Base-by-base conservation (phyloP, 2,329 filamentous ascomycete species). In the Hymenoscyphus scutula region DNA sequence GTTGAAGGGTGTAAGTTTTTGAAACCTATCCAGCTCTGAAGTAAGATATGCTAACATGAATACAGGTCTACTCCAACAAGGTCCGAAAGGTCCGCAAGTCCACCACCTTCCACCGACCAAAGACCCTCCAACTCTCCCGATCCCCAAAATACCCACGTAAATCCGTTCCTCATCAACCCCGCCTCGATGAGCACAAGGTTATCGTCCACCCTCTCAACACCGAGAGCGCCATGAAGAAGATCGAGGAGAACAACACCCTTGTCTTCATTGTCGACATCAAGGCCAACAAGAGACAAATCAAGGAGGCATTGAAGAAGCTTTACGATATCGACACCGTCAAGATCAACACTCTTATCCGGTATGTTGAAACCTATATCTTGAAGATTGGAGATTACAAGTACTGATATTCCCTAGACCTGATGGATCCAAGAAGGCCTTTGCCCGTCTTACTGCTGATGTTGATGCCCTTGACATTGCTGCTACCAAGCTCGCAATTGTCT, bases 141-240 rank as follows among this genome's bases (percentile, higher is more conserved):
- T 80, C 89, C 58, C 93, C 94, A 80, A 97, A 96, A 84, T 98
- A 96, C 87, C 93, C 91, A 73, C 92, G 94, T 84, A 96, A 95
- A 86, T 93, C 92, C 72, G 87, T 99, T 78, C 89, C 91, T 75
- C 89, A 94, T 80, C 86, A 87, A 78, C 89, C 93, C 74, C 90
- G 92, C 75, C 91, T 99, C 76, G 95, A 99, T 83, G 91, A 94
- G 83, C 91, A 93, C 87, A 97, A 96, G 89, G 86, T 98, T 79
- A 90, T 99, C 80, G 85, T 98, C 77, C 92, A 97, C 88, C 95
- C 95, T 72, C 87, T 99, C 78, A 99, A 99, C 89, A 99, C 95
- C 66, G 95, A 99, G 90, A 95, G 90, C 77, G 95, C 96, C 77
- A 98, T 99, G 94, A 99, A 99, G 92, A 97, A 97, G 90, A 97